These are phyloP conservation scores for Colletotrichum eleusines DNA, from an alignment of 2,329 filamentous ascomycete species.

Conservation along the genomic window DNA sequence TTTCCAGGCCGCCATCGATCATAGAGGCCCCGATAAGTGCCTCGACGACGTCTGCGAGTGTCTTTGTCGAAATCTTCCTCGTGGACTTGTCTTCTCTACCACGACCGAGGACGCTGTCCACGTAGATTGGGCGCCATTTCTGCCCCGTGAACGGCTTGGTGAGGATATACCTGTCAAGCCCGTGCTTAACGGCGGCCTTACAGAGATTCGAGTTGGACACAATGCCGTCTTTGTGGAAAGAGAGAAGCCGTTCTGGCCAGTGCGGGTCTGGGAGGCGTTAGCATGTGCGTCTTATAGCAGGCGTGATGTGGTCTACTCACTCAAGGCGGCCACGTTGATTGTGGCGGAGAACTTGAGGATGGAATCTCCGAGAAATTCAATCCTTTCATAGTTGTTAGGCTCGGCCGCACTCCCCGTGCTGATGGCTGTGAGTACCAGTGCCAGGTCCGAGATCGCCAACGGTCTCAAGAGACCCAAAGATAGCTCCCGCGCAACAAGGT, in stretches of 20 bases:
- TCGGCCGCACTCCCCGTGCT: conserved; percentile 72
- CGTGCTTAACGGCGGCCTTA: conserved; percentile 70
- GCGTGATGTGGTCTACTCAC: conserved; percentile 52
- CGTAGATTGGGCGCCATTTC: conserved; percentile 79
- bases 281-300: background rate
- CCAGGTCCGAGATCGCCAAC: conserved; percentile 62
- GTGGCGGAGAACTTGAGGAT: conserved; percentile 82
- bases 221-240: conserved; percentile 73
- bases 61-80: conserved; percentile 75
- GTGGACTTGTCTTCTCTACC: conserved; percentile 30
- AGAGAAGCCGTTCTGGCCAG: conserved; percentile 84
- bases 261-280: conserved; percentile 63
- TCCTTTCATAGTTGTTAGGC: conserved; percentile 78
- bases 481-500: conserved; percentile 72
- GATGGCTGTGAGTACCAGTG: conserved; percentile 74
- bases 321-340: conserved; percentile 69
- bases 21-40: conserved; percentile 83
- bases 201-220: conserved; percentile 83
- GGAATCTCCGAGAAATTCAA: conserved; percentile 90
- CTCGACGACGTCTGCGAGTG: conserved; percentile 88
- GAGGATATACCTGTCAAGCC: conserved; percentile 80
- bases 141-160: conserved; percentile 73
- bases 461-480: conserved; percentile 64
- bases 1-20: conserved; percentile 73
- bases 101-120: conserved; percentile 51